Evolutionary conservation across 495 filamentous ascomycete genomes (phyloP), one percentile per base, ranked within the genome.

Genomic region (Penicillium lividum): DNA sequence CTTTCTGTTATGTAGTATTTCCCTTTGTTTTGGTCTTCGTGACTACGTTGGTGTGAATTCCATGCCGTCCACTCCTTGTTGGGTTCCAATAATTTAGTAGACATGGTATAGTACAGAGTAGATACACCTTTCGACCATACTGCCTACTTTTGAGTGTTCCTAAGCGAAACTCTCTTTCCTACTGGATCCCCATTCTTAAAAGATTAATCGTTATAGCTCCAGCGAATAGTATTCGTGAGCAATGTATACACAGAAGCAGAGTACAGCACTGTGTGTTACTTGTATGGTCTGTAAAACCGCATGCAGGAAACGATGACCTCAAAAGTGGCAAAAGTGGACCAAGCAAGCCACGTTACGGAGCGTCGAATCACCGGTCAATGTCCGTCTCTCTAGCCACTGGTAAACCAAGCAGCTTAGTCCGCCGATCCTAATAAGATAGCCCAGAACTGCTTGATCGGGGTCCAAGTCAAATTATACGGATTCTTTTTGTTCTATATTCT

Each of bases 31-130:
- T 22, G 4, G 50, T 40, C 50, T 29, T 40, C 34, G n/a, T 36
- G 50, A 31, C 50, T 47, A 33, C 29, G 7, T 47, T 42, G 52
- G 56, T 63, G 53, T 59, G 60, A 63, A 63, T 56, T 6, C 13
- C 56, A 63, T 56, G 28, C 60, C 56, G 42, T 63, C 60, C 60
- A 43, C 60, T 63, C 60, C 36, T 63, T 63, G 18, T 34, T 18
- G 18, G 10, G 25, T 27, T 46, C 5, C 33, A 9, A 22, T 22
- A 22, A 22, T 22, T 22, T 22, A 22, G 22, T 22, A 22, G 22
- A 22, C 22, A 22, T 22, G 22, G 22, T 22, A 22, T 22, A 22
- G 22, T 22, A 22, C 22, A 22, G 22, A 22, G 22, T 22, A 22
- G 22, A 22, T 22, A 22, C 22, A 22, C 22, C 22, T 22, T 22